Base-by-base conservation (phyloP, 805 yeast species). In the Yamadazyma sp. region DNA sequence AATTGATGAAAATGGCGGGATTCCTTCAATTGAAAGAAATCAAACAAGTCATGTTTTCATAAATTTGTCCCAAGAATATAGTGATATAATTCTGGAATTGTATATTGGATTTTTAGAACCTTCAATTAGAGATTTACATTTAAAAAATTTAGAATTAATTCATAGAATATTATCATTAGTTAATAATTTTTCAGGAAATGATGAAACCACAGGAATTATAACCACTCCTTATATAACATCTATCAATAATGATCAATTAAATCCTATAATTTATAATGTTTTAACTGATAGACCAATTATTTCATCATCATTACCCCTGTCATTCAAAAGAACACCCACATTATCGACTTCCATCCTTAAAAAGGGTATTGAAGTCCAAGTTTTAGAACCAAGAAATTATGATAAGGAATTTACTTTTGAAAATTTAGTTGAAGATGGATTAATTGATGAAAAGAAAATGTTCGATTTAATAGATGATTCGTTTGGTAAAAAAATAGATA, bases 241-340 rank as follows among this genome's bases (percentile, higher is more conserved):
- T 2, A 47, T 64, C 23, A 65, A 62, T 34, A 57, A 54, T 39
- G 71, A 67, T 44, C 71, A 74, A 32, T 64, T 80, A 40, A 93
- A 93, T 55, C 98, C 99, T 1, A 73, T 93, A 27, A 78, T 93
- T 11, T 86, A 89, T 58, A 93, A 93, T 53, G 74, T 93, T 11
- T 68, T 93, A 24, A 93, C 99, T 0, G 98, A 93, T 55, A 68
- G 98, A 34, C 87, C 98, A 1, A 71, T 86, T 7, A 80, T 91
- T 14, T 87, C 96, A 1, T 86, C 96, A 0, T 89, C 98, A 0
- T 65, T 93, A 27, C 97, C 98, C 0, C 78, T 85, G 17, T 38
- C 65, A 6, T 52, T 53, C 29, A 66, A 73, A 27, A 73, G 83
- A 3, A 63, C 69, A 1, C 84, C 87, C 1, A 70, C 70, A 31